A percentile compares a stretch with the other conserved stretches of the same genome.
phyloP scores from a whole-genome alignment of 129 eudicot genomes.

The Escallonia rubra region DNA sequence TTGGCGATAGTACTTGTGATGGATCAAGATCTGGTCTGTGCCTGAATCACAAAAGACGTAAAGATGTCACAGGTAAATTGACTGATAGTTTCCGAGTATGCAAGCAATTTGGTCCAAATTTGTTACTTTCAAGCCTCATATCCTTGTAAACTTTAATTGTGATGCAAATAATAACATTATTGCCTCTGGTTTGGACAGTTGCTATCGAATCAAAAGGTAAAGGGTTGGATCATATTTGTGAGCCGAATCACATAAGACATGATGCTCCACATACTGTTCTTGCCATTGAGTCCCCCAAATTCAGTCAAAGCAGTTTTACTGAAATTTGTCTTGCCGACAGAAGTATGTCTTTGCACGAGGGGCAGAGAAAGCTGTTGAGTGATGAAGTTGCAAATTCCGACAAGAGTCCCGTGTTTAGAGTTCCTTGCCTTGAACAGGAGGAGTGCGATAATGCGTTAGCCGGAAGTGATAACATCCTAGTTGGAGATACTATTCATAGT shows the following conservation, averaged over 20 bases:
- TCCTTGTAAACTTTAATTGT: neutral
- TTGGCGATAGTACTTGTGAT: neutral
- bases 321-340: neutral
- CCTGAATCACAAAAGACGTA: slow-evolving; percentile 7
- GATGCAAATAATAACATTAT: neutral
- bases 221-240: slow-evolving; percentile 1
- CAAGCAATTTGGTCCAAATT: neutral
- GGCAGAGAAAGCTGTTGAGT: neutral
- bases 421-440: slow-evolving; percentile 13
- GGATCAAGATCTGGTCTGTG: neutral
- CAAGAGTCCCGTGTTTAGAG: neutral
- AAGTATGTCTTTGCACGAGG: slow-evolving; percentile 3
- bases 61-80: slow-evolving; percentile 22
- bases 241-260: slow-evolving; percentile 1
- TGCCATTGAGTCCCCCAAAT: neutral
- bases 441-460: slow-evolving; percentile 16
- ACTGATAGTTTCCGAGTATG: neutral
- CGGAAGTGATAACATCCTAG: slow-evolving; percentile 13
- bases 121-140: neutral
- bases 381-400: neutral
- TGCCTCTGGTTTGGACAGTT: slow-evolving; percentile 11
- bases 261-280: slow-evolving; percentile 5
- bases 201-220: slow-evolving; percentile 6
- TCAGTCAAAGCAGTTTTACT: neutral
- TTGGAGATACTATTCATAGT: neutral